Evolutionary conservation across 2,329 filamentous ascomycete genomes (phyloP).

Genomic region (Boeremia lycopersici): DNA sequence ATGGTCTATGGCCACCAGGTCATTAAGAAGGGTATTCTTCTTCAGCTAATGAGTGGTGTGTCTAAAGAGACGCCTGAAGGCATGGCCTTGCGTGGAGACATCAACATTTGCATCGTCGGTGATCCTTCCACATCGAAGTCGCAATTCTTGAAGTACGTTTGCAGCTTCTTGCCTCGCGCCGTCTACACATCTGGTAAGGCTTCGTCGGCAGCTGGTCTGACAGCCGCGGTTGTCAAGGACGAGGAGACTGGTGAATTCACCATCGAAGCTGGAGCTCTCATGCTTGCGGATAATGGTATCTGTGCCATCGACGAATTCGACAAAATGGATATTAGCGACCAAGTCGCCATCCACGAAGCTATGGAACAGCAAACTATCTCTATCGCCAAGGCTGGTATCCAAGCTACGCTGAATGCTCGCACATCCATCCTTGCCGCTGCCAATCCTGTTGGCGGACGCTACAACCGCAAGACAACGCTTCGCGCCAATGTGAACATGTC

Average conservation of each 20-base stretch:
- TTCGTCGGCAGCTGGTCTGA: constrained; percentile 95
- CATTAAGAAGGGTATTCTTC: constrained; percentile 93
- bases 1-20: constrained; percentile 98
- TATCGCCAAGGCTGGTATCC: constrained; percentile 97
- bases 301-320: constrained; percentile 99
- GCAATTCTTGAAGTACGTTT: constrained; percentile 97
- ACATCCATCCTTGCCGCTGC: constrained; percentile 95
- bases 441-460: constrained; percentile 94
- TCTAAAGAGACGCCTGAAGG: constrained; percentile 90
- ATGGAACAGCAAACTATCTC: constrained; percentile 99
- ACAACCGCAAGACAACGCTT: constrained; percentile 94
- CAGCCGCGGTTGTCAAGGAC: constrained; percentile 95
- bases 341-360: constrained; percentile 98
- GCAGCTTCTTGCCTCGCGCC: constrained; percentile 92
- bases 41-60: constrained; percentile 96
- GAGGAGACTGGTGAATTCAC: constrained; percentile 99
- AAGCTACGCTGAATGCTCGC: constrained; percentile 93
- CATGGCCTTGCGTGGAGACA: constrained; percentile 94
- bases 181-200: constrained; percentile 98
- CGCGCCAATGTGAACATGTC: constrained; percentile 98
- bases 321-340: constrained; percentile 98
- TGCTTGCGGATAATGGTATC: constrained; percentile 95
- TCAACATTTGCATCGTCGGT: constrained; percentile 98
- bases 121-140: constrained; percentile 97
- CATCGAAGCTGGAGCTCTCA: constrained; percentile 95